These are phyloP conservation scores for Mortierella antarctica DNA, from an alignment of 192 early-diverging fungal species.

Conservation along the genomic window DNA sequence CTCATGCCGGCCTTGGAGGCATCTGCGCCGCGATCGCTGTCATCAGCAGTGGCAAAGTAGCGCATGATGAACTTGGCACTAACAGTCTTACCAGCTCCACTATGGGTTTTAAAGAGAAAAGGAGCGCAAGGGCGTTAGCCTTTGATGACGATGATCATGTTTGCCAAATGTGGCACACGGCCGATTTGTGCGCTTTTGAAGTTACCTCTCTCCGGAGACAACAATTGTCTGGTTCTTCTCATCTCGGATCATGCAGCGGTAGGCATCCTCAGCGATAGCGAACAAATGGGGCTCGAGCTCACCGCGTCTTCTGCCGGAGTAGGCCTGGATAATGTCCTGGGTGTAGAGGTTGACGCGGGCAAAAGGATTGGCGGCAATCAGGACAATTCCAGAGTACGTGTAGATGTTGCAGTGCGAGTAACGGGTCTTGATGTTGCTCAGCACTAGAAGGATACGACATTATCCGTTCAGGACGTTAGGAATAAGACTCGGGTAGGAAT, in stretches of 20 bases:
- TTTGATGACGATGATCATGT: neutral
- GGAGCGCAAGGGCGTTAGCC: neutral
- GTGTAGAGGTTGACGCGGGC: slow-evolving; percentile 88
- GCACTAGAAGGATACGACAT: slow-evolving; percentile 62
- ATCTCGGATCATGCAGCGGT: slow-evolving; percentile 94
- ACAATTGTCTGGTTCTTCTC: slow-evolving; percentile 97
- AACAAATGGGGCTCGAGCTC: slow-evolving; percentile 99
- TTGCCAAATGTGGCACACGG: neutral
- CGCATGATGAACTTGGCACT: slow-evolving; percentile 98
- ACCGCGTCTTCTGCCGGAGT: slow-evolving; percentile 92
- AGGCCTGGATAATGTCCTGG: slow-evolving; percentile 90
- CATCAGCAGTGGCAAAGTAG: slow-evolving; percentile 90
- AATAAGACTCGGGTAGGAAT: no score
- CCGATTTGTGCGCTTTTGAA: slow-evolving; percentile 27
- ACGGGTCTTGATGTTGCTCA: slow-evolving; percentile 91
- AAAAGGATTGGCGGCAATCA: slow-evolving; percentile 99
- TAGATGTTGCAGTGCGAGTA: slow-evolving; percentile 96
- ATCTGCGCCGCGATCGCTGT: slow-evolving; percentile 66
- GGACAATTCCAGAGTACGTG: slow-evolving; percentile 99
- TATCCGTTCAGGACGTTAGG: neutral
- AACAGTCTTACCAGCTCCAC: slow-evolving; percentile 97
- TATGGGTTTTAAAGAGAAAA: slow-evolving; percentile 27
- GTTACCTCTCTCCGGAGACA: slow-evolving; percentile 91
- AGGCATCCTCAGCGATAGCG: slow-evolving; percentile 98
- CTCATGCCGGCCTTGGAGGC: slow-evolving; percentile 66